Percentiles rank a stretch among this genome's conserved stretches.
These are phyloP conservation scores for Casuarina equisetifolia DNA, from an alignment of 306 rosid genomes.

Conservation along the genomic window DNA sequence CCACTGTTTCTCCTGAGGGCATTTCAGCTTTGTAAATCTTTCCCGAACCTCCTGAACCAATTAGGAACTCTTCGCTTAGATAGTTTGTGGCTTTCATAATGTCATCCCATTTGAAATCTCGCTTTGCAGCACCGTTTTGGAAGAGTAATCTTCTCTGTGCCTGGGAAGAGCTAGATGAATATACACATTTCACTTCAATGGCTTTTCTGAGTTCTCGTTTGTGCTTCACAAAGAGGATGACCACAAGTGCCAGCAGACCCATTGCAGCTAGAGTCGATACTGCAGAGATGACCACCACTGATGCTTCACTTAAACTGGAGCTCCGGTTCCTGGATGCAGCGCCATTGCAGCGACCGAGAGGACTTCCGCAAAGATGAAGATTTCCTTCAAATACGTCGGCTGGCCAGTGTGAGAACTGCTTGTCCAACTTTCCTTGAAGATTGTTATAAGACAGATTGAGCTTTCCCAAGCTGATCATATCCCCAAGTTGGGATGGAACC, in stretches of 20 bases:
- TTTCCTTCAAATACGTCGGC: conserved; percentile 68
- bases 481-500: conserved; percentile 68
- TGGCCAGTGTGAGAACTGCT: conserved; percentile 73
- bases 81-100: conserved; percentile 84
- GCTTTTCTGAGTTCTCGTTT: conserved; percentile 45
- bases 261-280: conserved; percentile 67
- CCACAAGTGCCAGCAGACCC: conserved; percentile 51
- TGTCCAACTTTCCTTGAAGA: conserved; percentile 65
- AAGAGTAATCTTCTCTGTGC: conserved; percentile 65
- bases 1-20: conserved; percentile 64
- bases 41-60: conserved; percentile 95
- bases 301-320: conserved; percentile 45
- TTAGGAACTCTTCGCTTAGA: conserved; percentile 69
- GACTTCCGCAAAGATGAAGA: conserved; percentile 67
- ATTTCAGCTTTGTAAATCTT: conserved; percentile 84
- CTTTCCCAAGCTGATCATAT: conserved; percentile 87
- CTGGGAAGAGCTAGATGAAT: conserved; percentile 72
- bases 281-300: conserved; percentile 59
- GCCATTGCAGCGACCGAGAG: conserved; percentile 52
- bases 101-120: conserved; percentile 78
- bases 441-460: conserved; percentile 80
- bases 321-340: conserved; percentile 24
- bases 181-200: conserved; percentile 54
- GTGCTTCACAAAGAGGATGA: conserved; percentile 45
- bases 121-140: conserved; percentile 52